Conservation (phyloP, 1,284 basidiomycete species). For the Fomitopsis pinicola region DNA sequence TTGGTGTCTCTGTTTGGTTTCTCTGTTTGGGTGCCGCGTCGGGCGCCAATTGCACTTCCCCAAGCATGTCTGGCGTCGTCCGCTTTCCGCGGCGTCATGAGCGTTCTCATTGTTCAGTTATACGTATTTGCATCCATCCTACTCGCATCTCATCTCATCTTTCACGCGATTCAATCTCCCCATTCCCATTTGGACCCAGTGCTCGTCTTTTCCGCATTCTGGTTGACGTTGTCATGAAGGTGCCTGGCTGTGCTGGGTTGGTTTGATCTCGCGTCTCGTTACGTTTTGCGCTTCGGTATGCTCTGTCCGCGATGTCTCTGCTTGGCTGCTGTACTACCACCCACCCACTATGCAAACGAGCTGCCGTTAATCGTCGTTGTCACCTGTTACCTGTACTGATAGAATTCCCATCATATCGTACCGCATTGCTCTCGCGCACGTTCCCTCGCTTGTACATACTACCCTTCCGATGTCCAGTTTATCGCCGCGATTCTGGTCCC, state of each 20-base stretch:
- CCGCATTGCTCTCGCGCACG: neutral
- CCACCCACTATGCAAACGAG: neutral
- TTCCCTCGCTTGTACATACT: neutral
- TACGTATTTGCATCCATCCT: neutral
- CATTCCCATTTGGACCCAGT: neutral
- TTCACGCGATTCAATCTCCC: neutral
- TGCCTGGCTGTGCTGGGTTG: neutral
- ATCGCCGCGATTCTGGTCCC: neutral
- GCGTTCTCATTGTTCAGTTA: neutral
- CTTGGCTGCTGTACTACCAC: neutral
- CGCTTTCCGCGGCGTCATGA: neutral
- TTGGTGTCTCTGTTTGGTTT: neutral
- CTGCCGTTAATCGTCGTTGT: neutral
- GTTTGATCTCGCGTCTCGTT: neutral
- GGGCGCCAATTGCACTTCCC: neutral
- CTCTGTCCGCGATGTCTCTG: neutral
- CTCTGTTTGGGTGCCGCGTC: neutral
- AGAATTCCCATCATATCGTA: neutral
- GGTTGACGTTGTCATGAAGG: neutral
- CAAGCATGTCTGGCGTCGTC: constrained; percentile 2
- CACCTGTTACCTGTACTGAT: neutral
- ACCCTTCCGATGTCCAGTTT: neutral
- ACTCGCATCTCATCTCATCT: neutral
- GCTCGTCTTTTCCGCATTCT: neutral
- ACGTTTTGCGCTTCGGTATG: neutral